A percentile compares a stretch with the other conserved stretches of the same genome.
Conservation (phyloP, 2,329 filamentous ascomycete species). For the Penicillium digitatum region DNA sequence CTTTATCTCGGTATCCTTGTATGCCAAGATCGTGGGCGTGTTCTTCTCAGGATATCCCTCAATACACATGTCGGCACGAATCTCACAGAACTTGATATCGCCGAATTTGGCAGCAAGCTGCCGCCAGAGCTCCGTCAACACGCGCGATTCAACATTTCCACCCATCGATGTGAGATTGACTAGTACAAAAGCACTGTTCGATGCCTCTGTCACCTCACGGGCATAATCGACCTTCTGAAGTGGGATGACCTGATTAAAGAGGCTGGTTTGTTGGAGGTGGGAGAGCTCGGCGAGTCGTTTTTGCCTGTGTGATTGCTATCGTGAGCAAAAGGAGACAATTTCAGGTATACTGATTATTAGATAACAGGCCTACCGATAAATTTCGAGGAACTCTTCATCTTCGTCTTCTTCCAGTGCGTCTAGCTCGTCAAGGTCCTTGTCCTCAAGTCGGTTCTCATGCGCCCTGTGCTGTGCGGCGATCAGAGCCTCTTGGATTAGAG, state of each 20-base stretch:
- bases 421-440: conserved; percentile 90
- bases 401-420: conserved; percentile 93
- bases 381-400: conserved; percentile 84
- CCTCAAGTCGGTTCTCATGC: conserved; percentile 87
- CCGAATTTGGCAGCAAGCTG: conserved; percentile 80
- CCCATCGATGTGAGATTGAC: conserved; percentile 78
- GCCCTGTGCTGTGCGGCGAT: conserved; percentile 76
- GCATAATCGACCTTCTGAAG: conserved; percentile 92
- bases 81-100: conserved; percentile 97
- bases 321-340: conserved; percentile 1
- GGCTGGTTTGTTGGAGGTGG: conserved; percentile 67
- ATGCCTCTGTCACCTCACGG: conserved; percentile 87
- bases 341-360: not conserved
- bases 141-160: conserved; percentile 77
- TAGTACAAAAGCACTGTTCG: conserved; percentile 62
- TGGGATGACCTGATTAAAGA: conserved; percentile 88
- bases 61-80: conserved; percentile 85
- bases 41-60: conserved; percentile 95
- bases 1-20: conserved; percentile 86
- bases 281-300: conserved; percentile 82
- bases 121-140: conserved; percentile 81
- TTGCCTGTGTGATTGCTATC: conserved; percentile 46
- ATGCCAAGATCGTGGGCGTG: conserved; percentile 88
- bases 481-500: conserved; percentile 92
- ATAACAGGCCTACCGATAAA: conserved; percentile 59